A percentile compares a stretch with the other conserved stretches of the same genome.
These are phyloP conservation scores for Moricandia moricandioides DNA, from an alignment of 345 rosid genomes.

Conservation along the genomic window DNA sequence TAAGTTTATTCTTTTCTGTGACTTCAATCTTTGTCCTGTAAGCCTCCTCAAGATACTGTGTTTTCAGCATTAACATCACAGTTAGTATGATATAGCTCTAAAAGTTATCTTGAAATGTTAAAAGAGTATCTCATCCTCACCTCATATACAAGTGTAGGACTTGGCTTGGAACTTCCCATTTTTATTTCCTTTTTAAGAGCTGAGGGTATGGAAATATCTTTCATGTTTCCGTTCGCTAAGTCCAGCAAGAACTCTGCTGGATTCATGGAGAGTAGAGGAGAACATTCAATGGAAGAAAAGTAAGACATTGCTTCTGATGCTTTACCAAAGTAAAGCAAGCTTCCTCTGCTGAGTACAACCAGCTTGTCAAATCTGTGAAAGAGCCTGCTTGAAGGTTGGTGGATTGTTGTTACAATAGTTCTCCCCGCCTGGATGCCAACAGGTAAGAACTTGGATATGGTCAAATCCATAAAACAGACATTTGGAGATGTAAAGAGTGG, in stretches of 20 bases:
- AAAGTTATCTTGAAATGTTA: not conserved
- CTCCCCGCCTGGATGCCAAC: slow-evolving; percentile 66
- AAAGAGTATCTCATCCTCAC: slow-evolving; percentile 37
- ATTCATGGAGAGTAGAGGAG: slow-evolving; percentile 83
- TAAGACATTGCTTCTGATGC: slow-evolving; percentile 78
- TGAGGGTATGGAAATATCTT: slow-evolving; percentile 78
- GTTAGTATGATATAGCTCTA: not conserved
- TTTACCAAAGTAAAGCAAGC: slow-evolving; percentile 82
- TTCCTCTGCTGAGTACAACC: slow-evolving; percentile 87
- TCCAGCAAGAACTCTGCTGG: slow-evolving; percentile 94
- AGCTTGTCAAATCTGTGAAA: slow-evolving; percentile 91
- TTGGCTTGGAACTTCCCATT: slow-evolving; percentile 51
- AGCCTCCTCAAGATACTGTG: slow-evolving; percentile 91
- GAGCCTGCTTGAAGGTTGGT: slow-evolving; percentile 93
- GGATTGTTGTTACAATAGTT: slow-evolving; percentile 86
- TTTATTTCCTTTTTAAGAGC: slow-evolving; percentile 74
- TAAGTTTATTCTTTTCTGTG: slow-evolving; percentile 67
- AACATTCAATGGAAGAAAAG: slow-evolving; percentile 80
- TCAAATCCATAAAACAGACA: not conserved
- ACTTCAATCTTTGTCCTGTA: slow-evolving; percentile 62
- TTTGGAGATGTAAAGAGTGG: not conserved
- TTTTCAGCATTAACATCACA: slow-evolving; percentile 11
- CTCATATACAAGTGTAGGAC: slow-evolving; percentile 67
- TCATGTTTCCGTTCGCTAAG: slow-evolving; percentile 84
- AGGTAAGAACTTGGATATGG: slow-evolving; percentile 21